Percentiles rank a stretch among this genome's conserved stretches.
Evolutionary conservation across 2,329 filamentous ascomycete genomes (phyloP).

Genomic region (Botrytis cinerea): DNA sequence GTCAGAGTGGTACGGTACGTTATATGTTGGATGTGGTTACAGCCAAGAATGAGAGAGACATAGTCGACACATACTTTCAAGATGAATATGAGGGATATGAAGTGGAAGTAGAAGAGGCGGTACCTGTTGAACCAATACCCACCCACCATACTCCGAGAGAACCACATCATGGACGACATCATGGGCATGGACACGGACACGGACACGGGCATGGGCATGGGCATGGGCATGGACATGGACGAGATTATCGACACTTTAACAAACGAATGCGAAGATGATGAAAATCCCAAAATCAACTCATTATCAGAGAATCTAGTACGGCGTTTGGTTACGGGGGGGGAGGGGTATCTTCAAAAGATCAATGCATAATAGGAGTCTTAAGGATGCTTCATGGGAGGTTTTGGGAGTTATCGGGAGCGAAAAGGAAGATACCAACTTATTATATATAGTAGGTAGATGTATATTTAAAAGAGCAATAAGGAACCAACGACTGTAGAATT

Average conservation of each 20-base stretch:
- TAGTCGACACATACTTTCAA: slow-evolving; percentile 68
- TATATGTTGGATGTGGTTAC: slow-evolving; percentile 85
- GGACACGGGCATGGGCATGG: slow-evolving; percentile 23
- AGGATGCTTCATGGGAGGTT: not conserved
- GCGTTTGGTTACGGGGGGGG: slow-evolving; percentile 7
- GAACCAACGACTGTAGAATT: not conserved
- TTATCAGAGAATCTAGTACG: not conserved
- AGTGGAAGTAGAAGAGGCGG: slow-evolving; percentile 70
- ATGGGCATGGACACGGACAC: slow-evolving; percentile 21
- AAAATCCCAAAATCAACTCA: not conserved
- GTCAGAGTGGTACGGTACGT: slow-evolving; percentile 74
- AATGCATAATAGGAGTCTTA: slow-evolving; percentile 12
- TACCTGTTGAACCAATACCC: slow-evolving; percentile 29
- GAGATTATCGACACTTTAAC: slow-evolving; percentile 28
- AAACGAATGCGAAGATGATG: slow-evolving; percentile 28
- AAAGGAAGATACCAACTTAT: slow-evolving; percentile 14
- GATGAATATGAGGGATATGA: slow-evolving; percentile 77
- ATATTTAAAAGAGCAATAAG: not conserved
- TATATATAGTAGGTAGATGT: not conserved
- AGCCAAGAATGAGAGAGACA: slow-evolving; percentile 69
- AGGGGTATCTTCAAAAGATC: not conserved
- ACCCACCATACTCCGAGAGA: slow-evolving; percentile 26
- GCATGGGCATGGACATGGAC: slow-evolving; percentile 17
- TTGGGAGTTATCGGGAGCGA: slow-evolving; percentile 12
- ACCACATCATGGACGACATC: slow-evolving; percentile 26